Evolutionary conservation across 768 basidiomycete genomes (phyloP), one percentile per base, ranked within the genome.

Genomic region (Lentinula sp.): DNA sequence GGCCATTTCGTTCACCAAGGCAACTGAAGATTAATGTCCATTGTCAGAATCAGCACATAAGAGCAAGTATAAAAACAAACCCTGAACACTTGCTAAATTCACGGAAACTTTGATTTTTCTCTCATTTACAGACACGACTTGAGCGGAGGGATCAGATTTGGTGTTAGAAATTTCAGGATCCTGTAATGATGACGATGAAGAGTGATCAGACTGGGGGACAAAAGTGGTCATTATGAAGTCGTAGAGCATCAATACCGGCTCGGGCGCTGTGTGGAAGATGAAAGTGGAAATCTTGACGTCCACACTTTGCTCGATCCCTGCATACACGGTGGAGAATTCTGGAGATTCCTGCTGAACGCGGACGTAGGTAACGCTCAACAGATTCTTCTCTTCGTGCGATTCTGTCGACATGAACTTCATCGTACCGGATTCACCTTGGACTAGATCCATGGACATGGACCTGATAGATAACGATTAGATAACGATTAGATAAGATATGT

Each of bases 141-240:
- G 69, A 57, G 28, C 31, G n/a, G 51, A 18, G 7, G 64, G 40
- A 39, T 56, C 60, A 42, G 65, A 62, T 18, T 42, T 21, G 39
- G 28, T 54, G 42, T 48, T 49, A 11, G 35, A 23, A 2, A 43
- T 5, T 48, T 52, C 28, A 3, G 23, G 23, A 16, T 15, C 45
- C 15, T 8, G 42, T 16, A 5, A 15, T 28, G 51, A 21, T 15
- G 59, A 15, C 16, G 51, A 34, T n/a, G 53, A n/a, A 7, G 40
- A 37, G 45, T 37, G 60, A 54, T 64, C 55, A 37, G 70, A 60
- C 62, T 78, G 65, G 8, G 89, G 84, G 9, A 93, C 91, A 72
- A 99, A 99, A 0, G 97, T 98, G 2, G 91, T 89, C 89, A 99
- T 95, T 72, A 99, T 84, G 75, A 96, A 98, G 74, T 98, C 95